Evolutionary conservation across 192 early-diverging fungal species (phyloP).

Genomic region (Podila epicladia): DNA sequence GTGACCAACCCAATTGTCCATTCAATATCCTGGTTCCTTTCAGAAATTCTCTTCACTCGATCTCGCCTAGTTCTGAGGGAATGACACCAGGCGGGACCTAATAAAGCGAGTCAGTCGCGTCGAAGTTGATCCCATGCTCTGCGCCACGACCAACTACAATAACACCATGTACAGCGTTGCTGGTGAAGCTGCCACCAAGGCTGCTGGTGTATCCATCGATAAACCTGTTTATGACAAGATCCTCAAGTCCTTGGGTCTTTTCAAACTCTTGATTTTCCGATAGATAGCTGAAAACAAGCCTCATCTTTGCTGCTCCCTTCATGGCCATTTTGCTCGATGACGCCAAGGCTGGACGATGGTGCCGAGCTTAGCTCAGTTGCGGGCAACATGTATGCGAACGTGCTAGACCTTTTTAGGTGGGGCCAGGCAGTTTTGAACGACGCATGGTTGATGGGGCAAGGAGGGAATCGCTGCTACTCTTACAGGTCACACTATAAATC

Average conservation of each 20-base stretch:
- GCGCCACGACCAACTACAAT: neutral
- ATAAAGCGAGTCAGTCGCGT: slow-evolving; percentile 14
- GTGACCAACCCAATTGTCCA: neutral
- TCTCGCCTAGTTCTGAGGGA: neutral
- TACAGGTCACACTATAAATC: too few species aligned
- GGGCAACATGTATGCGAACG: slow-evolving; percentile 26
- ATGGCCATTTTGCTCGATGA: slow-evolving; percentile 15
- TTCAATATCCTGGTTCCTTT: neutral
- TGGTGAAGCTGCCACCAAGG: slow-evolving; percentile 33
- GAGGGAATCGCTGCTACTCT: neutral
- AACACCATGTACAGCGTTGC: slow-evolving; percentile 32
- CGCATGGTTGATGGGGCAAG: slow-evolving; percentile 11
- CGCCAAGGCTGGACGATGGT: slow-evolving; percentile 2
- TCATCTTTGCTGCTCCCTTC: slow-evolving; percentile 12
- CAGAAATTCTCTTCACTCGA: neutral
- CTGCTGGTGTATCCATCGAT: slow-evolving; percentile 9
- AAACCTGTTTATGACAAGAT: slow-evolving; percentile 5
- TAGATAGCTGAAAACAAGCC: slow-evolving; percentile 11
- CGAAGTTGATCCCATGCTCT: neutral
- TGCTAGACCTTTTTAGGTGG: slow-evolving; percentile 14
- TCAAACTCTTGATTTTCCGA: slow-evolving; percentile 15
- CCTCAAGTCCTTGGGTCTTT: slow-evolving; percentile 10
- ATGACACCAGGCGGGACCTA: slow-evolving; percentile 3
- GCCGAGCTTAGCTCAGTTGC: neutral
- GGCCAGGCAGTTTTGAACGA: slow-evolving; percentile 12